A percentile compares a stretch with the other conserved stretches of the same genome.
phyloP scores from a whole-genome alignment of 2,329 filamentous ascomycete genomes.

The Apiospora kogelbergensis region DNA sequence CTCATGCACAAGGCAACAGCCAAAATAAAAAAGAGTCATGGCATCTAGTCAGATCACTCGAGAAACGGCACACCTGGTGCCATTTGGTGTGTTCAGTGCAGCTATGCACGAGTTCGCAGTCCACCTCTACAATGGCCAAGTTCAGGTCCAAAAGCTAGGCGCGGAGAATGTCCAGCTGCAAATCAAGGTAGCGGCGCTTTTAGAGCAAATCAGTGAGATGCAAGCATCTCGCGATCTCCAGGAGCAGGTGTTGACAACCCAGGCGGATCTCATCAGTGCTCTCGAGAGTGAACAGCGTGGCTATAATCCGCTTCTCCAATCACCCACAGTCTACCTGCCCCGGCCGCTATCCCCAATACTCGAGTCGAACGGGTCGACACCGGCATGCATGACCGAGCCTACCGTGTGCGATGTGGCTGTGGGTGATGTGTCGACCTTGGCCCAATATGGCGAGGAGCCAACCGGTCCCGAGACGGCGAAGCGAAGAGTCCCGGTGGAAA shows the following conservation, averaged over 20 bases:
- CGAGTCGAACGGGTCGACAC: not conserved
- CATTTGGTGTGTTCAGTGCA: not conserved
- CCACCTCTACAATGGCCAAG: slow-evolving; percentile 1
- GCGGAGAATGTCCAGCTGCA: not conserved
- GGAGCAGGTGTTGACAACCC: not conserved
- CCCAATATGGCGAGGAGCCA: not conserved
- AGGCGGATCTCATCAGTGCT: not conserved
- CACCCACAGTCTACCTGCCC: too few relatives aligned
- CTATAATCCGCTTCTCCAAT: too few relatives aligned
- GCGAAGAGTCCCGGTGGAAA: not conserved
- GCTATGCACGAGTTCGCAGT: not conserved
- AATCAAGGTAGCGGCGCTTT: not conserved
- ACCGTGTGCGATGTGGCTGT: too few relatives aligned
- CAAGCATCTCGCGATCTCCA: slow-evolving; percentile 3
- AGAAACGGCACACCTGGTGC: slow-evolving; percentile 1
- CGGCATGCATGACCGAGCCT: too few relatives aligned
- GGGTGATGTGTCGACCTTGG: not conserved
- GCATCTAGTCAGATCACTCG: not conserved
- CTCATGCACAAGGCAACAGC: not conserved
- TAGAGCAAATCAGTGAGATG: not conserved
- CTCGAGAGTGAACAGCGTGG: not conserved
- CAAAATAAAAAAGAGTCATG: not conserved
- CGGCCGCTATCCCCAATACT: not conserved
- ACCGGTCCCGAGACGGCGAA: not conserved
- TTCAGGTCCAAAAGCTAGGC: not conserved